Base-by-base conservation (phyloP, 2,329 filamentous ascomycete genomes). In the Septoria petroselini region DNA sequence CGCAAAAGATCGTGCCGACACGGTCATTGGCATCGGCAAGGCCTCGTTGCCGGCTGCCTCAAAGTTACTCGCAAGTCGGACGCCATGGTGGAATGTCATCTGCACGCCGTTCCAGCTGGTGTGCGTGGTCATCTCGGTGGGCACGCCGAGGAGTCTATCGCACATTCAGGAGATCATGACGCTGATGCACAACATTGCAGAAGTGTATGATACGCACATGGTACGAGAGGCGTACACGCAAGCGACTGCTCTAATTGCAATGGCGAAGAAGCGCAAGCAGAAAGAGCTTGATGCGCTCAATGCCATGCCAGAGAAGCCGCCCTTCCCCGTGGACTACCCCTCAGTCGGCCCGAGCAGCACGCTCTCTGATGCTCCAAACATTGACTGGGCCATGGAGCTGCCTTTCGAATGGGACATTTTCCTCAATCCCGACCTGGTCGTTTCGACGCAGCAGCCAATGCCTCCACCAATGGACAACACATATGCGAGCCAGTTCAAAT, bases 61-160 rank as follows among this genome's bases (percentile, higher is more conserved):
- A 4, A 61, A 61, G 15, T 52, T 73, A 2, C 62, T 69, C 3
- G 61, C 64, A n/a, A 61, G 61, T 34, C 58, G 63, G 6, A 65
- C 61, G 14, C 70, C 70, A 3, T 73, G 71, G 71, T 74, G 71
- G 71, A 73, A 73, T 50, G 62, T 72, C 1, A 55, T 73, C 2
- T 67, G 68, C 40, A 67, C 68, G 0, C 63, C 68, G 0, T 74
- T 74, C 41, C 71, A 74, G 50, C 73, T 71, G 34, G 59, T 71
- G 7, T 73, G 71, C 53, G 66, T 71, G 21, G 58, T 70, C 3
- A 62, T 74, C 9, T 70, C 69, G 3, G 66, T 73, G 17, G 69
- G 70, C 38, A 72, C 70, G 2, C 62, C 64, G 0, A 63, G 65
- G 12, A 68, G 65, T 46, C 62, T 71, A 8, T 57, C 65, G 2